phyloP scores from a whole-genome alignment of 768 basidiomycete species.

The Neoboletus magnificus region DNA sequence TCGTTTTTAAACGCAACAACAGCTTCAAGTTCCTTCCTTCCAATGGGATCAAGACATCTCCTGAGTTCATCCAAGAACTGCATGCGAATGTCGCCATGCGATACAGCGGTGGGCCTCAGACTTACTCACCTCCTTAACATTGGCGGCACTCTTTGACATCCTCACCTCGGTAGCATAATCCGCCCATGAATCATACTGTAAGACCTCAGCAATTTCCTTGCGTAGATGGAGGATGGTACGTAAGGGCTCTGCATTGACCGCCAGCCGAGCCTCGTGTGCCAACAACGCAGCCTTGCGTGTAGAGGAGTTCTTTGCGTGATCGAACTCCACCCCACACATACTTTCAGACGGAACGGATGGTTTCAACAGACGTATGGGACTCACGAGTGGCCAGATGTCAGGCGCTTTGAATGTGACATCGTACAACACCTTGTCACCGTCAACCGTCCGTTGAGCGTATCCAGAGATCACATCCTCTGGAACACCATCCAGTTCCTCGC shows the following conservation, averaged over 20 bases:
- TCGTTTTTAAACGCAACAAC: conserved; percentile 71
- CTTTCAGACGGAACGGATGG: background rate
- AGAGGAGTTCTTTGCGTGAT: conserved; percentile 64
- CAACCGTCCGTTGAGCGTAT: conserved; percentile 55
- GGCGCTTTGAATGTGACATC: conserved; percentile 80
- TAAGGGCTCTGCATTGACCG: conserved; percentile 67
- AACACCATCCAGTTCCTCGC: conserved; percentile 75
- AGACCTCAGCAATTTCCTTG: conserved; percentile 59
- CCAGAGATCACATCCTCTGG: conserved; percentile 76
- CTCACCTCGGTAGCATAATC: conserved; percentile 80
- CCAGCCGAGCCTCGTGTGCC: conserved; percentile 62
- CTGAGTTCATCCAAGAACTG: conserved; percentile 78
- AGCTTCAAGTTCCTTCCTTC: conserved; percentile 57
- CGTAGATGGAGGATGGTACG: conserved; percentile 65
- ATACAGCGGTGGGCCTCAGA: background rate
- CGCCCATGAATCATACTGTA: conserved; percentile 77
- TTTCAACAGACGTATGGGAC: conserved; percentile 16
- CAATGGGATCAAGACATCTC: conserved; percentile 67
- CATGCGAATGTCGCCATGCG: background rate
- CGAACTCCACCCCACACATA: conserved; percentile 46
- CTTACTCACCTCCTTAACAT: conserved; percentile 50
- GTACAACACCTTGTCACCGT: conserved; percentile 53
- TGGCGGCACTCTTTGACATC: conserved; percentile 71
- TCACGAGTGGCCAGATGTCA: conserved; percentile 72
- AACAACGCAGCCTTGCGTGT: conserved; percentile 66